phyloP scores from a whole-genome alignment of 2,329 filamentous ascomycete genomes.

The Chalara sp. region DNA sequence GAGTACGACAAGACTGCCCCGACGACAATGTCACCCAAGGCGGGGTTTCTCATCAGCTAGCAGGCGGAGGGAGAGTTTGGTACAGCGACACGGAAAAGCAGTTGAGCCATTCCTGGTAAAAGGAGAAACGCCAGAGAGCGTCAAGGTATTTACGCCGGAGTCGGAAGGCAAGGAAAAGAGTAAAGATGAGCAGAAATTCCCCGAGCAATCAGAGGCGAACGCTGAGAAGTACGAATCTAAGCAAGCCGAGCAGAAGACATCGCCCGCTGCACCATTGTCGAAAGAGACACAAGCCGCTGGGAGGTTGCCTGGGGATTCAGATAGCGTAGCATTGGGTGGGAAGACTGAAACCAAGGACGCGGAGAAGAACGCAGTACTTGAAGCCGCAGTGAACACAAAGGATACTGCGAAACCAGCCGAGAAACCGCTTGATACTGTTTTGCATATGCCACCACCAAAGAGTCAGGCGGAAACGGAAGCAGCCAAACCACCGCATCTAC shows the following conservation, averaged over 20 bases:
- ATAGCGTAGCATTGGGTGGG: not conserved
- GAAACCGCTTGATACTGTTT: conserved; percentile 45
- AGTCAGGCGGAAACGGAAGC: conserved; percentile 29
- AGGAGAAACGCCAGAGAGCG: conserved; percentile 23
- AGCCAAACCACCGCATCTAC: conserved; percentile 57
- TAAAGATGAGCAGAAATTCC: conserved; percentile 6
- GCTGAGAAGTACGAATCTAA: conserved; percentile 1
- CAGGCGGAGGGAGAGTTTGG: conserved; percentile 36
- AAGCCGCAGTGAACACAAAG: conserved; percentile 28
- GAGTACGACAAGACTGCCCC: conserved; percentile 20
- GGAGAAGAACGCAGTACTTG: conserved; percentile 9
- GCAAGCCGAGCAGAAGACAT: conserved; percentile 1
- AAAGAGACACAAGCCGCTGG: conserved; percentile 20
- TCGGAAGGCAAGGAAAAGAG: conserved; percentile 6
- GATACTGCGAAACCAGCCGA: conserved; percentile 28
- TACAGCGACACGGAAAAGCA: conserved; percentile 52
- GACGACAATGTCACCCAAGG: conserved; percentile 15
- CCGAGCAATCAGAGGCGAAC: conserved; percentile 1
- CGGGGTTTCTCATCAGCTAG: conserved; percentile 33
- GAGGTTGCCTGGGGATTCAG: conserved; percentile 17
- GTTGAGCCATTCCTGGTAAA: conserved; percentile 43
- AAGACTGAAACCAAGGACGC: conserved; percentile 4
- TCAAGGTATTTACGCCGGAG: conserved; percentile 10
- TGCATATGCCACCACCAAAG: conserved; percentile 39
- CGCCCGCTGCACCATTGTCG: conserved; percentile 17